phyloP scores from a whole-genome alignment of 2,329 filamentous ascomycete species.

The Aspergillus brunneoviolaceus region DNA sequence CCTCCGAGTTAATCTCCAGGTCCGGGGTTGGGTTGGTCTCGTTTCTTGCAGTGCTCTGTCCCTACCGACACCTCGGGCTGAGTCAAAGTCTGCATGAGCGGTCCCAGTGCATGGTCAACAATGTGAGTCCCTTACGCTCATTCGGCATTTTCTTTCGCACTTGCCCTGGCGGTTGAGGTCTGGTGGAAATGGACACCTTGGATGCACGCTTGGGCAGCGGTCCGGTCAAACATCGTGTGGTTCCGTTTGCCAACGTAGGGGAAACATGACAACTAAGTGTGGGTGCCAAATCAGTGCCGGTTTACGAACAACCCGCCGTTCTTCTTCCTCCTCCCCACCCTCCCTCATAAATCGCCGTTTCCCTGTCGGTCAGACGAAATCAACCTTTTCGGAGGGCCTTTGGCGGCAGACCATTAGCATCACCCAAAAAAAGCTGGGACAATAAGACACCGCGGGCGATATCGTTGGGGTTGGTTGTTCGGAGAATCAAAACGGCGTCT shows the following conservation, averaged over 20 bases:
- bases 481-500: slow-evolving; percentile 19
- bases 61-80: slow-evolving; percentile 7
- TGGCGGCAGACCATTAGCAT: not conserved
- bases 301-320: slow-evolving; percentile 8
- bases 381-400: not conserved
- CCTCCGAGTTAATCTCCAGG: not conserved
- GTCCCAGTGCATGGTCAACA: slow-evolving; percentile 10
- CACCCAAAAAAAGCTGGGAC: not conserved
- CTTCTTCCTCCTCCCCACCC: slow-evolving; percentile 5
- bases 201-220: not conserved
- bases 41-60: not conserved
- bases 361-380: slow-evolving; percentile 1
- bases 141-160: not conserved
- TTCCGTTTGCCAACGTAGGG: slow-evolving; percentile 12
- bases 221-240: slow-evolving; percentile 9
- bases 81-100: slow-evolving; percentile 21
- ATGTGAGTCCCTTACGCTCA: slow-evolving; percentile 4
- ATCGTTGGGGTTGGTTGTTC: slow-evolving; percentile 8
- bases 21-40: slow-evolving; percentile 3
- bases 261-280: slow-evolving; percentile 18
- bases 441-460: not conserved
- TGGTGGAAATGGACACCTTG: slow-evolving; percentile 9
- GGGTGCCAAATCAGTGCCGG: slow-evolving; percentile 7
- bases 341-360: not conserved
- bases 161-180: not conserved